Evolutionary conservation across 768 basidiomycete species (phyloP).

Genomic region (Lanmaoa rubissima): DNA sequence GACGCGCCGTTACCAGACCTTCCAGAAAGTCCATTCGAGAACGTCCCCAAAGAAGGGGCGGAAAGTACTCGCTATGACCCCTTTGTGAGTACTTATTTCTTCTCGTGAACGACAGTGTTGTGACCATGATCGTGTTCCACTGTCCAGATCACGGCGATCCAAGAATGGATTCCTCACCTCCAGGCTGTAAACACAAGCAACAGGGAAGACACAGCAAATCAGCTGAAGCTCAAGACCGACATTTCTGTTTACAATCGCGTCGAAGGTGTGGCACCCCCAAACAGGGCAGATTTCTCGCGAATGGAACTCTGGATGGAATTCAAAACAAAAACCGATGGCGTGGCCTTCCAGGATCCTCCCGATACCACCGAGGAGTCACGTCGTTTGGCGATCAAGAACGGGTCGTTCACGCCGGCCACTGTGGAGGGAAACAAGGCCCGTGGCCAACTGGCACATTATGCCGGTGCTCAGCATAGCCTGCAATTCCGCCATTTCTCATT

Average conservation of each 20-base stretch:
- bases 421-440: neutral
- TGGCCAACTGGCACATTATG: slow-evolving; percentile 29
- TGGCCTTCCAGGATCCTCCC: neutral
- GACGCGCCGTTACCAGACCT: neutral
- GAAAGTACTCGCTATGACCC: neutral
- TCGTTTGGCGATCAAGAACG: neutral
- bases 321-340: neutral
- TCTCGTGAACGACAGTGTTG: no score
- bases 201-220: neutral
- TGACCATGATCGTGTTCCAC: neutral
- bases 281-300: neutral
- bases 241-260: neutral
- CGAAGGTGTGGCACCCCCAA: neutral
- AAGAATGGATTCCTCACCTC: neutral
- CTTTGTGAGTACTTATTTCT: neutral
- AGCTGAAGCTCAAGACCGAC: neutral
- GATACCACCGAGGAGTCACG: neutral
- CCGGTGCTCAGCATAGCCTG: slow-evolving; percentile 17
- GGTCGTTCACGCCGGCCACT: neutral
- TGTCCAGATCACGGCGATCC: neutral
- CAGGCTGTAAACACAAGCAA: neutral
- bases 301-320: slow-evolving; percentile 12
- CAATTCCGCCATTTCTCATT: slow-evolving; percentile 36
- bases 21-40: neutral
- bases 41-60: neutral